Conservation (phyloP, 345 rosid species). For the Aquilaria malaccensis region DNA sequence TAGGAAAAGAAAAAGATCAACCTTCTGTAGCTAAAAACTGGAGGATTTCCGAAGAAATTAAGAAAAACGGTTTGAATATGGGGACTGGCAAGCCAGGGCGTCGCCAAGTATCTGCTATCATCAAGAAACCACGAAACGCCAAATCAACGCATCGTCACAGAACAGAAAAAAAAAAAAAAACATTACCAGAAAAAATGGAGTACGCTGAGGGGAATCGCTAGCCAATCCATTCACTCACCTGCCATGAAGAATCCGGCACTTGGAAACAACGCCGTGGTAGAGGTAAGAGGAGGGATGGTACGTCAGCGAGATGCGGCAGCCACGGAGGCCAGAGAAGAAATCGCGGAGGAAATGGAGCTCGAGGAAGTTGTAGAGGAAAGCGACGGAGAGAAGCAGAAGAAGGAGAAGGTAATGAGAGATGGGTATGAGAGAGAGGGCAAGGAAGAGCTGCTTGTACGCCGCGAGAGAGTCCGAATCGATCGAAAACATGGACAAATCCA, state of each 20-base stretch:
- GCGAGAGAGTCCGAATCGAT: conserved; percentile 21
- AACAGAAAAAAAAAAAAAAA: neutral
- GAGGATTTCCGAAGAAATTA: conserved; percentile 70
- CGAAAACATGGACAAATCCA: neutral
- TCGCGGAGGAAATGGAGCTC: conserved; percentile 71
- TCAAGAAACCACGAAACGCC: neutral
- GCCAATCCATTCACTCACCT: conserved; percentile 27
- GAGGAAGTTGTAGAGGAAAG: conserved; percentile 54
- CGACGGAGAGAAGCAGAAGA: conserved; percentile 15
- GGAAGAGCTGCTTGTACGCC: conserved; percentile 40
- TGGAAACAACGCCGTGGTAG: conserved; percentile 56
- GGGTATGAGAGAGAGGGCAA: conserved; percentile 45
- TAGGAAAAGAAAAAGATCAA: conserved; percentile 5
- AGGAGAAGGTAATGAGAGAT: conserved; percentile 38
- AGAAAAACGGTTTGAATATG: conserved; percentile 70
- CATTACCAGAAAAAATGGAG: neutral
- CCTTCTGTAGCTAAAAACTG: conserved; percentile 68
- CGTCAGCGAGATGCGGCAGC: conserved; percentile 33
- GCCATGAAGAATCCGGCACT: conserved; percentile 57
- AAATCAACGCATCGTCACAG: neutral
- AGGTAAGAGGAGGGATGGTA: conserved; percentile 39
- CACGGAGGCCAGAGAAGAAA: conserved; percentile 32
- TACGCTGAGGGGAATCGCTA: neutral
- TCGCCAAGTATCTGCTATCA: conserved; percentile 49
- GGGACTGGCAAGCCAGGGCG: conserved; percentile 88